Percentiles rank a stretch among this genome's conserved stretches.
Conservation (phyloP, 2,329 filamentous ascomycete genomes). For the Talaromyces pinophilus region DNA sequence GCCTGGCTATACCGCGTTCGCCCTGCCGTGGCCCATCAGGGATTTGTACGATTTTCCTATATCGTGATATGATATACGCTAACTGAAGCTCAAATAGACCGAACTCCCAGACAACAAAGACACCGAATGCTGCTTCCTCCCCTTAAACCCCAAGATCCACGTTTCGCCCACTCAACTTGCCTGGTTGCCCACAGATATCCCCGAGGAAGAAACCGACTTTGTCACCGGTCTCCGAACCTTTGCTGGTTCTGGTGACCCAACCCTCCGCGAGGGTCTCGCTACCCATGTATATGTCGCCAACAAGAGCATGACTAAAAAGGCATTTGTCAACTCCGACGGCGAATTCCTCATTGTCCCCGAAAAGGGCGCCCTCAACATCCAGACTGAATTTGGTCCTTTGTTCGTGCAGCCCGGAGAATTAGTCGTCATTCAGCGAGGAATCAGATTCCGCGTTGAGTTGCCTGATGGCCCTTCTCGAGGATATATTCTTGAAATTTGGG, state of each 20-base stretch:
- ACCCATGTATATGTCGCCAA: slow-evolving; percentile 59
- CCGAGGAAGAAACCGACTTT: slow-evolving; percentile 56
- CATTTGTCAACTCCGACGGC: slow-evolving; percentile 65
- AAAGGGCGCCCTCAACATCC: slow-evolving; percentile 65
- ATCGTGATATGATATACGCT: background rate
- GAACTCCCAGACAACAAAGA: slow-evolving; percentile 47
- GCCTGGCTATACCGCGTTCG: slow-evolving; percentile 61
- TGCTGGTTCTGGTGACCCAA: slow-evolving; percentile 59
- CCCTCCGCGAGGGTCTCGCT: slow-evolving; percentile 57
- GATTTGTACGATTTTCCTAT: slow-evolving; percentile 43
- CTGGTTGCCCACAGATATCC: slow-evolving; percentile 60
- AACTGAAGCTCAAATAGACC: slow-evolving; percentile 37
- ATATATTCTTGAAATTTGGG: slow-evolving; percentile 68
- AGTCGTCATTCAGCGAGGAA: slow-evolving; percentile 65
- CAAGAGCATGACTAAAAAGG: slow-evolving; percentile 57
- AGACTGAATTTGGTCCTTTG: slow-evolving; percentile 66
- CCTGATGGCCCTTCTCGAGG: slow-evolving; percentile 63
- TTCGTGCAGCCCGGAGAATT: slow-evolving; percentile 69
- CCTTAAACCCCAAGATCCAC: slow-evolving; percentile 55
- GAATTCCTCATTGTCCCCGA: slow-evolving; percentile 67
- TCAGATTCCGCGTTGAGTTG: slow-evolving; percentile 62
- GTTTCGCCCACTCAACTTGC: slow-evolving; percentile 58
- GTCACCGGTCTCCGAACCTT: slow-evolving; percentile 57
- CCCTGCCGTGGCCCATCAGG: slow-evolving; percentile 57
- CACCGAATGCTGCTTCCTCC: slow-evolving; percentile 37